These are phyloP conservation scores for Chytriomyces hyalinus DNA, from an alignment of 192 early-diverging fungal species.

Conservation along the genomic window DNA sequence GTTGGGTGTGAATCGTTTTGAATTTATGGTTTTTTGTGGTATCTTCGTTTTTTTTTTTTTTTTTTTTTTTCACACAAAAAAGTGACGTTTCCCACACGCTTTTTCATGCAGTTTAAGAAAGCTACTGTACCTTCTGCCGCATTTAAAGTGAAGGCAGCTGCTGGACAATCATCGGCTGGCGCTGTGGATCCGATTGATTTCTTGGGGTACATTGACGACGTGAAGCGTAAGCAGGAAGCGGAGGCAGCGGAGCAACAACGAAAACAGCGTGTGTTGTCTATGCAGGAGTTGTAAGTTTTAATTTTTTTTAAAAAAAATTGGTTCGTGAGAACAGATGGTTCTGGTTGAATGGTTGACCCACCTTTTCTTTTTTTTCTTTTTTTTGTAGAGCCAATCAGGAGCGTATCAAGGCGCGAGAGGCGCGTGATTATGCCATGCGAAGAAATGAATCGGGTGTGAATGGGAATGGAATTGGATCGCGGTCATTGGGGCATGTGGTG, in stretches of 20 bases:
- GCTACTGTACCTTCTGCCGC: neutral
- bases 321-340: neutral
- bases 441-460: neutral
- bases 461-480: neutral
- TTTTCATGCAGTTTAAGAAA: neutral
- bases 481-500: neutral
- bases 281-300: no score
- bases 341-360: neutral
- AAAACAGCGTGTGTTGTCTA: neutral
- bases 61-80: neutral
- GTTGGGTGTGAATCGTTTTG: neutral
- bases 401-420: no score
- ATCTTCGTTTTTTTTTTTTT: neutral
- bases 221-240: neutral
- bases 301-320: neutral
- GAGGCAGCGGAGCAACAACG: neutral
- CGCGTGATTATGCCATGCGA: neutral
- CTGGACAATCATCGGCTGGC: neutral
- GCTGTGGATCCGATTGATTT: neutral
- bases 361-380: no score
- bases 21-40: neutral
- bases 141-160: neutral
- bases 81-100: neutral
- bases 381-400: no score
- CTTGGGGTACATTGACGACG: slow-evolving; percentile 7